A percentile compares a stretch with the other conserved stretches of the same genome.
phyloP scores from a whole-genome alignment of 169 alveolate genomes.

The Pseudocohnilembus persalinus region DNA sequence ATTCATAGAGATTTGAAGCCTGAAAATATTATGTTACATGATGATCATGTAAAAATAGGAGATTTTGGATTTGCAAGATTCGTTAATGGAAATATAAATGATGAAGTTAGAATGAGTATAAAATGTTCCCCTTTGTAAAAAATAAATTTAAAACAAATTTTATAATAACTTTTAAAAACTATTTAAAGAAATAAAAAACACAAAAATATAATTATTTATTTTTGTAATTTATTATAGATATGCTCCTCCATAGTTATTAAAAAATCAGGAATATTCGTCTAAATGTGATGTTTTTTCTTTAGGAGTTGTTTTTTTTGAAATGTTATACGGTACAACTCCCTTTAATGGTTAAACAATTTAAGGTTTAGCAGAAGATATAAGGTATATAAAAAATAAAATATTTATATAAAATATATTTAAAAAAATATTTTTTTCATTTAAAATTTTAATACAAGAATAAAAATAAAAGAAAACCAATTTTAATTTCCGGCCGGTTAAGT shows the following conservation, averaged over 20 bases:
- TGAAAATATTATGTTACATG: conserved; percentile 41
- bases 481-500: conserved; percentile 7
- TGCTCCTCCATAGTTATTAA: conserved; percentile 19
- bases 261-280: conserved; percentile 19
- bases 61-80: conserved; percentile 44
- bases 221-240: no score
- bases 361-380: not conserved
- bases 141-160: no score
- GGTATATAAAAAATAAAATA: not conserved
- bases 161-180: no score
- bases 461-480: conserved; percentile 4
- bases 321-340: conserved; percentile 22
- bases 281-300: conserved; percentile 27
- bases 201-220: no score
- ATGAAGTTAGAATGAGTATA: conserved; percentile 23
- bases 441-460: conserved; percentile 2
- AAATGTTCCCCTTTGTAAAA: conserved; percentile 19
- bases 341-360: conserved; percentile 5
- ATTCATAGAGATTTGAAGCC: conserved; percentile 47
- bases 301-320: conserved; percentile 24
- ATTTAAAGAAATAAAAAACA: no score
- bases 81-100: conserved; percentile 2
- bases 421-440: not conserved
- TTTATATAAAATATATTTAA: no score
- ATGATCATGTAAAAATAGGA: conserved; percentile 31